Evolutionary conservation across 148 eudicot genomes (phyloP), one percentile per base, ranked within the genome.

Genomic region (Beta vulgaris): DNA sequence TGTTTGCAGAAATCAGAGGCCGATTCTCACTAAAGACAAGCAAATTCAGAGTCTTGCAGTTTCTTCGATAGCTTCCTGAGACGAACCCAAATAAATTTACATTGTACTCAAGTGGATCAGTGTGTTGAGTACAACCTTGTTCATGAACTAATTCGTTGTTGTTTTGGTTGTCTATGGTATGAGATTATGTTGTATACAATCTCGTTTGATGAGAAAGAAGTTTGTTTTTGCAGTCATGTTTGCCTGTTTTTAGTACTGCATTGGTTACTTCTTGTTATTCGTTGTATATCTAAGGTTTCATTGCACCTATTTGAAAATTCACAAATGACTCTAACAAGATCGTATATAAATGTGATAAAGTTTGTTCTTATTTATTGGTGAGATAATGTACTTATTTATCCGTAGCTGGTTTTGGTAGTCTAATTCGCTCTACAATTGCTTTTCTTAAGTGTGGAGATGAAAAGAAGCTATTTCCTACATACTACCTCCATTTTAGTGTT

Each of bases 1-100:
- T 58, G 6, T 16, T 62, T 74, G 0, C 84, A 86, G 86, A 86
- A 83, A 66, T 44, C 86, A 9, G 82, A 68, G 59, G 86, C 68
- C 16, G 88, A 59, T 64, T 19, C 77, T 40, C 74, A 76, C 34
- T 69, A n/a, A 80, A 78, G 69, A 36, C 77, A 83, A 69, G 34
- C 73, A 55, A 64, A 39, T 61, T 53, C 66, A 32, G 71, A 73
- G 65, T 48, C 40, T 37, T 25, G 64, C n/a, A 29, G 74, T 51
- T 75, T 53, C 36, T 49, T 65, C 26, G 71, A n/a, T 37, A 55
- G 63, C 61, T 73, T 44, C 46, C 18, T 23, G 49, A 14, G 48
- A 75, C n/a, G n/a, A n/a, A n/a, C n/a, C n/a, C n/a, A n/a, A 74
- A 68, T 62, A 62, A 74, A 63, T 48, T 46, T 63, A 74, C 14